Evolutionary conservation across 768 basidiomycete genomes (phyloP).

Genomic region (Lactarius hengduanensis): DNA sequence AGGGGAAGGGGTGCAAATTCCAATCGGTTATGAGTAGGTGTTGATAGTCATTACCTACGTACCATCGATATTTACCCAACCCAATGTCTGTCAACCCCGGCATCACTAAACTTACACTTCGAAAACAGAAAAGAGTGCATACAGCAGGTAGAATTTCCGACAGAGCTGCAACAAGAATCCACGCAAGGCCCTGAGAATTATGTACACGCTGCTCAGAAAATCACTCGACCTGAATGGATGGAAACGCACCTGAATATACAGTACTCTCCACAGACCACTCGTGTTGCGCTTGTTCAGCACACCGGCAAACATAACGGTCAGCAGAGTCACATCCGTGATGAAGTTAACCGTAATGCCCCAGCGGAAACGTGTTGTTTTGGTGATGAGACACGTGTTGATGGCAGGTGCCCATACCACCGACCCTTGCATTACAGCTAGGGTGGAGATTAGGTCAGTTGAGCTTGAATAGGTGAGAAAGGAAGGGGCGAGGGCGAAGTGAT

Average conservation of each 20-base stretch:
- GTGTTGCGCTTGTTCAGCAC: constrained; percentile 15
- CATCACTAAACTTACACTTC: not conserved
- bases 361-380: not conserved
- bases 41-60: not conserved
- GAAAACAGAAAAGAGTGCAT: not conserved
- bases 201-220: not conserved
- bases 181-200: constrained; percentile 4
- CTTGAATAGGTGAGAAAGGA: not conserved
- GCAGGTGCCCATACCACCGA: not conserved
- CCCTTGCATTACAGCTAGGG: constrained; percentile 2
- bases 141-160: constrained; percentile 11
- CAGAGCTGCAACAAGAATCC: constrained; percentile 10
- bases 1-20: not conserved
- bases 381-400: not conserved
- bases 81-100: not conserved
- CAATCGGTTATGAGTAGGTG: not conserved
- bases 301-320: constrained; percentile 6
- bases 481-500: not conserved
- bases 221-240: not conserved
- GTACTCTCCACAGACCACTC: constrained; percentile 13
- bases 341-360: constrained; percentile 12
- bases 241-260: constrained; percentile 12
- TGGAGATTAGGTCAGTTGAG: not conserved
- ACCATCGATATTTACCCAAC: constrained; percentile 13
- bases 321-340: not conserved